Evolutionary conservation across 805 yeast genomes (phyloP).

Genomic region (Yamadazyma philogaea): DNA sequence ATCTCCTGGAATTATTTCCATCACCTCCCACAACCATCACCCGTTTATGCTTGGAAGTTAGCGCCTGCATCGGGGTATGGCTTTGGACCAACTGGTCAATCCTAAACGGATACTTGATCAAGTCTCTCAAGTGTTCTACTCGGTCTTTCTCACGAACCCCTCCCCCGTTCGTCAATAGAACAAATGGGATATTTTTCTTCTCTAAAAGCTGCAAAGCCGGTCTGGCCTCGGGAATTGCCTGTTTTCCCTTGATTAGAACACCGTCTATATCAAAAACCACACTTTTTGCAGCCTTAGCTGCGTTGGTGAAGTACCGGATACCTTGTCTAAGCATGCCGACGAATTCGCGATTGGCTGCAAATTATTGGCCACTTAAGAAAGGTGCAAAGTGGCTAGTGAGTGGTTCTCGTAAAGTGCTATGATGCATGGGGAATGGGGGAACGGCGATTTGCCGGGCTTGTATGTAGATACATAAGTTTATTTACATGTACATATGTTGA

Average conservation of each 20-base stretch:
- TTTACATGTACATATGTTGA: no score
- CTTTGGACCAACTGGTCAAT: conserved; percentile 74
- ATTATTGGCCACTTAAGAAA: no score
- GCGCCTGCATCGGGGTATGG: conserved; percentile 75
- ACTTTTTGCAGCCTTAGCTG: conserved; percentile 3
- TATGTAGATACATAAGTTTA: no score
- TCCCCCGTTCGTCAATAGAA: conserved; percentile 89
- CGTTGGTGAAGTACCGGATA: neutral
- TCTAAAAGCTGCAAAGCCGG: conserved; percentile 57
- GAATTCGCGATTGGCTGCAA: conserved; percentile 6
- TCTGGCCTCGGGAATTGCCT: conserved; percentile 62
- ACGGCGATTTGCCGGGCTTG: no score
- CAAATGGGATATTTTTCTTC: conserved; percentile 61
- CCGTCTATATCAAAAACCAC: conserved; percentile 71
- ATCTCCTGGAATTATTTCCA: conserved; percentile 62
- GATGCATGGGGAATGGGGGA: no score
- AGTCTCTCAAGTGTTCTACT: conserved; percentile 24
- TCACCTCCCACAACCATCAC: conserved; percentile 87
- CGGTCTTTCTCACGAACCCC: conserved; percentile 69
- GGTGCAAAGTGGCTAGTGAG: no score
- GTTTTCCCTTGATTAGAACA: conserved; percentile 72
- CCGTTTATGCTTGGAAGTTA: conserved; percentile 36
- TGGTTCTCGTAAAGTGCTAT: no score
- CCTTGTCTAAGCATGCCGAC: conserved; percentile 6
- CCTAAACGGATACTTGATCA: conserved; percentile 36